These are phyloP conservation scores for Cystobasidiaceae sp. DNA, from an alignment of 1,284 basidiomycete species.

Conservation along the genomic window DNA sequence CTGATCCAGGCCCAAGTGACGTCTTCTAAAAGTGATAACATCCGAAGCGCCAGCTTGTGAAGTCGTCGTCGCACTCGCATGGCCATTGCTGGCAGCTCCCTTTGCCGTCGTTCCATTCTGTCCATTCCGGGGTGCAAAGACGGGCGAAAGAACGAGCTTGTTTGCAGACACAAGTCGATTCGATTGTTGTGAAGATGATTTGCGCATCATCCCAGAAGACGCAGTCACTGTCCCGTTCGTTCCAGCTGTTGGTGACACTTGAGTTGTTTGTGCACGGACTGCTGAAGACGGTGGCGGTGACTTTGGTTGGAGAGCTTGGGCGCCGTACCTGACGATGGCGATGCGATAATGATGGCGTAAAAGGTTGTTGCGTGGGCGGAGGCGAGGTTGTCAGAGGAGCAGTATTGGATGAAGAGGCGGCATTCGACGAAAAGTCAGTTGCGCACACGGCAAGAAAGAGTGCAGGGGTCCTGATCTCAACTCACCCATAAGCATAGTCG, in stretches of 20 bases:
- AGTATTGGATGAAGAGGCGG: not conserved
- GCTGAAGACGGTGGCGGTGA: too few species aligned
- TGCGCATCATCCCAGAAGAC: constrained; percentile 6
- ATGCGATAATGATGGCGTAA: too few species aligned
- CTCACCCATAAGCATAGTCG: constrained; percentile 27
- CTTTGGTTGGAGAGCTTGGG: too few species aligned
- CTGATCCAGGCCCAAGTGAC: constrained; percentile 1
- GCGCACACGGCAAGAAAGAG: not conserved
- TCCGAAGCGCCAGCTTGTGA: not conserved
- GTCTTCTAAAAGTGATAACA: constrained; percentile 17
- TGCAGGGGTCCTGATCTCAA: not conserved
- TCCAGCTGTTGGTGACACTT: not conserved
- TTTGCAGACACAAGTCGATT: not conserved
- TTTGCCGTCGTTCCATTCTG: not conserved
- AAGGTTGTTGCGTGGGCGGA: too few species aligned
- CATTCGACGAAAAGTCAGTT: not conserved
- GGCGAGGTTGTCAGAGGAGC: too few species aligned
- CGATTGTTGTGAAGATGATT: constrained; percentile 4
- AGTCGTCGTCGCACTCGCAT: not conserved
- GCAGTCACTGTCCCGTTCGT: not conserved
- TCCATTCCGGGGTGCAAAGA: not conserved
- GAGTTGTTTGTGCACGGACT: not conserved
- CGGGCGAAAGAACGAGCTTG: constrained; percentile 3
- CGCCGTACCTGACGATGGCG: too few species aligned
- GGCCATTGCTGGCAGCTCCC: not conserved